phyloP scores from a whole-genome alignment of 352 stramenopile genomes.

The Globisporangium heterothallicum region DNA sequence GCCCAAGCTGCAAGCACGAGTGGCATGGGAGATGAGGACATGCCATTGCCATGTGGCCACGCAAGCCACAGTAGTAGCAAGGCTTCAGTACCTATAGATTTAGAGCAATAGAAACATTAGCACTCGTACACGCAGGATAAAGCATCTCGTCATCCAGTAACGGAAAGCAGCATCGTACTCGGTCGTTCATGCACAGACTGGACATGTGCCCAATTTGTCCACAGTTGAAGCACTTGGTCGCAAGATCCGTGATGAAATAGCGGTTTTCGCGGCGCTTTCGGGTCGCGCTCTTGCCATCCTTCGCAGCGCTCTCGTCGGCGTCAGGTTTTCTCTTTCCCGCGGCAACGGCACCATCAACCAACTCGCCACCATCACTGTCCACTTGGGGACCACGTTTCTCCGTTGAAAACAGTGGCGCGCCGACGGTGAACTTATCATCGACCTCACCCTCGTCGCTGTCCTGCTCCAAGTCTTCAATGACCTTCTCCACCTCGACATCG shows the following conservation, averaged over 20 bases:
- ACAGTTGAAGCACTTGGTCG: constrained; percentile 84
- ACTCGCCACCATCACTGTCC: constrained; percentile 4
- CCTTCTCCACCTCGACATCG: constrained; percentile 45
- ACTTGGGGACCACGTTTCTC: constrained; percentile 13
- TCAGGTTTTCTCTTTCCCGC: constrained; percentile 25
- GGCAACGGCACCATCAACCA: constrained; percentile 14
- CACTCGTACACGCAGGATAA: not conserved
- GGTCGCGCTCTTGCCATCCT: constrained; percentile 19
- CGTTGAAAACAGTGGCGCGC: constrained; percentile 28
- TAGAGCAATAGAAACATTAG: not conserved
- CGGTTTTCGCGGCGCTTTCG: constrained; percentile 55
- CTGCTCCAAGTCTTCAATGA: constrained; percentile 20
- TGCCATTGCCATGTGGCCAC: constrained; percentile 60
- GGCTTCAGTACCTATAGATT: constrained; percentile 41
- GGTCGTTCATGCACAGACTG: constrained; percentile 70
- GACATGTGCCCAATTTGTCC: constrained; percentile 75
- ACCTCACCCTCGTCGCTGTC: constrained; percentile 23
- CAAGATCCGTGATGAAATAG: constrained; percentile 79
- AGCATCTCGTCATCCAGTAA: not conserved
- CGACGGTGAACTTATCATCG: constrained; percentile 35
- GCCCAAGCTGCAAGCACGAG: constrained; percentile 61
- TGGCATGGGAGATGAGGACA: constrained; percentile 67
- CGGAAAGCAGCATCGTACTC: constrained; percentile 10
- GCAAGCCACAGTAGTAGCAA: constrained; percentile 77
- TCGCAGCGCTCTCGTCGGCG: constrained; percentile 12